These are phyloP conservation scores for Calocybe indica DNA, from an alignment of 768 basidiomycete species.

Conservation along the genomic window DNA sequence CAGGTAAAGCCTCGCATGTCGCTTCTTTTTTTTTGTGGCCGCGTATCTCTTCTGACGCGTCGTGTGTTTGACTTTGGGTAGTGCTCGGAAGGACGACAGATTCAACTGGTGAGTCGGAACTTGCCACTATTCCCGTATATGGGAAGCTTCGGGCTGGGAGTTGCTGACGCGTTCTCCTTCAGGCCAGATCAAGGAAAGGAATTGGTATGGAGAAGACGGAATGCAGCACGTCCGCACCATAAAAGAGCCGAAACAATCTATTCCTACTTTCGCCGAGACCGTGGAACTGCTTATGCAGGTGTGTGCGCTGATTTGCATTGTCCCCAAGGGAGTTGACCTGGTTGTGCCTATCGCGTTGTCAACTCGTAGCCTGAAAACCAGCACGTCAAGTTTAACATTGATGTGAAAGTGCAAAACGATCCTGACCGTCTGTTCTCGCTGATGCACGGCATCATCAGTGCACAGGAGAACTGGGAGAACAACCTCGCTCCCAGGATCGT, in stretches of 20 bases:
- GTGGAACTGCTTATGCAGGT: slow-evolving; percentile 74
- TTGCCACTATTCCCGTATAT: no score
- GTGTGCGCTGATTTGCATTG: slow-evolving; percentile 15
- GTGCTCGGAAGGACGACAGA: slow-evolving; percentile 81
- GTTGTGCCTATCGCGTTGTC: slow-evolving; percentile 4
- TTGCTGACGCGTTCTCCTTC: not conserved
- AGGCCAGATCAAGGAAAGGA: slow-evolving; percentile 65
- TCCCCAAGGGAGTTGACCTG: slow-evolving; percentile 8
- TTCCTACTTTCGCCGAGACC: slow-evolving; percentile 88
- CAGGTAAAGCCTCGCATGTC: slow-evolving; percentile 38
- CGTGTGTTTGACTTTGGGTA: slow-evolving; percentile 11
- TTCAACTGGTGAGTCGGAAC: slow-evolving; percentile 43
- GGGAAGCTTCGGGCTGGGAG: not conserved
- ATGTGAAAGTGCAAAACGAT: slow-evolving; percentile 92
- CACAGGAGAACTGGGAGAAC: slow-evolving; percentile 68
- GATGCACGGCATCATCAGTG: slow-evolving; percentile 64
- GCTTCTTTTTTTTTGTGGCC: slow-evolving; percentile 5
- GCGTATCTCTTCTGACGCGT: not conserved
- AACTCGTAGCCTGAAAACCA: slow-evolving; percentile 58
- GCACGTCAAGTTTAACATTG: slow-evolving; percentile 79
- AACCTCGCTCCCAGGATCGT: slow-evolving; percentile 74
- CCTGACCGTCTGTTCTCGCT: slow-evolving; percentile 78
- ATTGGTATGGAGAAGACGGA: slow-evolving; percentile 65
- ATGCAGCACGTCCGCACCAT: slow-evolving; percentile 77
- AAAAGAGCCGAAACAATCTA: slow-evolving; percentile 76